phyloP scores from a whole-genome alignment of 345 rosid species.

The Salix caprea region DNA sequence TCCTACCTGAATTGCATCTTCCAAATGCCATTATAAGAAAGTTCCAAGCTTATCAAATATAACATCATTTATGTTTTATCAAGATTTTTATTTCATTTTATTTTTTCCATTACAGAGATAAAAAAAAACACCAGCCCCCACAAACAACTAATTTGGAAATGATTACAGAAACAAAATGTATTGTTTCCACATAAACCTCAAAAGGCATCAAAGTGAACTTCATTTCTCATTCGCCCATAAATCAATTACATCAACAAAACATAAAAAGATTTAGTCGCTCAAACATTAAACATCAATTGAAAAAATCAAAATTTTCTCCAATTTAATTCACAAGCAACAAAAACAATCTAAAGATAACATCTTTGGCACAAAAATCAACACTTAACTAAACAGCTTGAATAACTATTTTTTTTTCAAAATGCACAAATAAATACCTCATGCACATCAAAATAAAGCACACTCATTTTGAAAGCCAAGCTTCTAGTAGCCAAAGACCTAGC shows the following conservation, averaged over 20 bases:
- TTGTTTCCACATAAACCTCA: not conserved
- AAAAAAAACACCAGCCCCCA: not conserved
- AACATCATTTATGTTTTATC: not conserved
- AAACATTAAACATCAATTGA: not conserved
- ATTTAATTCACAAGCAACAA: not conserved
- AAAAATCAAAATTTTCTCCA: not conserved
- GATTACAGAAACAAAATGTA: not conserved
- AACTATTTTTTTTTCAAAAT: not conserved
- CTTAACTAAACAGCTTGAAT: not conserved
- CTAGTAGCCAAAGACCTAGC: constrained; percentile 73
- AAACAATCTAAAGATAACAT: not conserved
- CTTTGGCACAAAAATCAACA: not conserved
- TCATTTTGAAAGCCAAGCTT: constrained; percentile 96
- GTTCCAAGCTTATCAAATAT: not conserved
- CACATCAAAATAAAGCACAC: constrained; percentile 88
- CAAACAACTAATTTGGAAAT: not conserved
- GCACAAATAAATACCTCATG: constrained; percentile 51
- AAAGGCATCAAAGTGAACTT: not conserved
- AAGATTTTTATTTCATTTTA: not conserved
- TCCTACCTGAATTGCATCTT: not conserved
- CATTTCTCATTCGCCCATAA: not conserved
- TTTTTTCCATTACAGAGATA: not conserved
- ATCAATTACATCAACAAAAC: not conserved
- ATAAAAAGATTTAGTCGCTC: not conserved
- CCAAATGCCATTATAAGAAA: not conserved